Conservation (phyloP, 345 rosid genomes). For the Citrus unshiu region DNA sequence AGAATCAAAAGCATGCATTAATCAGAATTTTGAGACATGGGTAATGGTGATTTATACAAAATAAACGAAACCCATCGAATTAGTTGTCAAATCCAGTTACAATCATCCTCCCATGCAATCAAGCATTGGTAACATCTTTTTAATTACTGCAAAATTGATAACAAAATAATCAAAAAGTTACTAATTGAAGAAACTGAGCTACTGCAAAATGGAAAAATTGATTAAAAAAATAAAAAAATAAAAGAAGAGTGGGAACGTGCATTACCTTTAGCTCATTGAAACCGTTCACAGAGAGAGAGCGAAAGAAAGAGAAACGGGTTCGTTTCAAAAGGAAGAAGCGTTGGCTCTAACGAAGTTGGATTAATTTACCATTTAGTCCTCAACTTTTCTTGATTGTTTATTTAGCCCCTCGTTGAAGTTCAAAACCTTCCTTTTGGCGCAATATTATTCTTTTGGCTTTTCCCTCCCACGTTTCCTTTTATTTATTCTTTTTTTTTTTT, state of each 20-base stretch:
- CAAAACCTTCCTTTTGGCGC: constrained; percentile 4
- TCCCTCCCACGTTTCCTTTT: background rate
- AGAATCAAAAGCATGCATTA: background rate
- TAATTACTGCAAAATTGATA: background rate
- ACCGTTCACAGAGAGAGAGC: background rate
- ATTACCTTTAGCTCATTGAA: constrained; percentile 19
- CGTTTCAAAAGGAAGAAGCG: constrained; percentile 4
- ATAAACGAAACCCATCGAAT: background rate
- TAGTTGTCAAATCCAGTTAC: background rate
- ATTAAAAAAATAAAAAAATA: background rate
- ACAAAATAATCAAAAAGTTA: background rate
- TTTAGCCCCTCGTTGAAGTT: background rate
- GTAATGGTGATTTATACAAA: background rate
- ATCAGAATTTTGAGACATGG: background rate
- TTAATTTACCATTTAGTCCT: background rate
- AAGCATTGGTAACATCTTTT: background rate
- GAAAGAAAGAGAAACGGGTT: constrained; percentile 1
- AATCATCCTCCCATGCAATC: background rate
- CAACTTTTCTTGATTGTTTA: background rate
- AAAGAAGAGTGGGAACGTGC: background rate
- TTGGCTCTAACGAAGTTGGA: constrained; percentile 10
- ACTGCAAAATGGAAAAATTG: background rate
- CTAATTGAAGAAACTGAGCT: background rate
- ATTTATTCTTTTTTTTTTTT: background rate
- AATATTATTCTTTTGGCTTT: background rate